phyloP scores from a whole-genome alignment of 345 rosid species.

The Eucalyptus dawsonii region DNA sequence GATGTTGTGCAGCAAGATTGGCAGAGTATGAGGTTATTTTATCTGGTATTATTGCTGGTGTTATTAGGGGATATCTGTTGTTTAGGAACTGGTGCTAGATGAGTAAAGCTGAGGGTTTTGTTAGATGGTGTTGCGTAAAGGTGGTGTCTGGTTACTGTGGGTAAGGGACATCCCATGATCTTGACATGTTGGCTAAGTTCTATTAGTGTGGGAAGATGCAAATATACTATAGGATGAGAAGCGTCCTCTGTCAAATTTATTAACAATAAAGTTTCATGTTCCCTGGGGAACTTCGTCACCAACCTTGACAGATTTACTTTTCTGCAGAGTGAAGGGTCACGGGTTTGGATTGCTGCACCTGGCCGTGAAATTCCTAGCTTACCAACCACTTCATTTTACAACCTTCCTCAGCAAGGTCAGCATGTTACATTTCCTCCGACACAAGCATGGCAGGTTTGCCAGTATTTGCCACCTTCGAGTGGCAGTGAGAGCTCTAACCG shows the following conservation, averaged over 20 bases:
- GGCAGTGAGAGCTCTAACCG: constrained; percentile 52
- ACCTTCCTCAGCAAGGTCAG: constrained; percentile 80
- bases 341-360: constrained; percentile 76
- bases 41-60: not conserved
- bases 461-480: constrained; percentile 70
- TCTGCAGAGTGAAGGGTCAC: constrained; percentile 75
- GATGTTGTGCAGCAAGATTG: not conserved
- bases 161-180: not conserved
- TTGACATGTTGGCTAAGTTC: not conserved
- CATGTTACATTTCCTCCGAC: constrained; percentile 66
- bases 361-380: constrained; percentile 62
- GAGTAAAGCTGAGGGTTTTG: not conserved
- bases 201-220: not conserved
- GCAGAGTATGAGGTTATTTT: not conserved
- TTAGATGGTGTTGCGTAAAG: not conserved
- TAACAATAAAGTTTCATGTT: not conserved
- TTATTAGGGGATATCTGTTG: not conserved
- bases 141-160: not conserved
- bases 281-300: not conserved
- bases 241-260: not conserved
- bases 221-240: not conserved
- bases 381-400: constrained; percentile 71
- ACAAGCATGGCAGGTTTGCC: constrained; percentile 54
- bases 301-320: not conserved
- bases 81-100: not conserved